Evolutionary conservation across 2,329 filamentous ascomycete genomes (phyloP), one percentile per base, ranked within the genome.

Genomic region (Colletotrichum chrysophilum): DNA sequence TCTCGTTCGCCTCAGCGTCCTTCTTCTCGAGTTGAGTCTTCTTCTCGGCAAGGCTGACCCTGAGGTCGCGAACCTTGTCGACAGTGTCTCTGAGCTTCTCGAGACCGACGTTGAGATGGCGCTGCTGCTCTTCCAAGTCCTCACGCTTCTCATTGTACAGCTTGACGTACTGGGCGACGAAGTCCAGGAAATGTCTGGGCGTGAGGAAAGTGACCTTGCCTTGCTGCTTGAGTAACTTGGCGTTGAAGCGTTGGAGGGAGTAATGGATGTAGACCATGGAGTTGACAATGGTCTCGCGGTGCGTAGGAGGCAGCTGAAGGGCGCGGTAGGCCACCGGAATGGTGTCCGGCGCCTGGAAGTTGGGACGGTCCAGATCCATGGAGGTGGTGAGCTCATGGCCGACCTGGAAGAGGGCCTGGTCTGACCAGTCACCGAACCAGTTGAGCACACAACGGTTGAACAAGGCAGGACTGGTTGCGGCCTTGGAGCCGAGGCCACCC

Each of bases 381-480:
- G 95, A 96, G 78, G 98, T 94, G 1, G 97, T 99, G 74, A 99
- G 92, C 85, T 99, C 97, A 77, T 95, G 96, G 28, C 95, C 96
- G 77, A 99, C 97, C 85, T 99, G 97, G 93, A 97, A 99, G 24
- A 99, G 91, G 48, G 97, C 97, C 87, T 99, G 97, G 84, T 99
- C 97, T 68, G 97, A 99, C 97, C 97, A 99, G 86, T 99, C 97
- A 78, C 97, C 97, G 84, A 99, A 98, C 97, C 97, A 99, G 87
- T 99, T 99, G 80, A 99, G 93, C 65, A 99, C 97, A 83, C 97
- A 99, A 90, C 97, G 94, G 88, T 99, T 99, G 93, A 99, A 99
- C 81, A 99, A 87, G 55, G 97, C 97, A 76, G 97, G 97, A 90
- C 96, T 98, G 4, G 97, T 99, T 32, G 97, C 97, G 72, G 97